These are phyloP conservation scores for Moesziomyces sp. DNA, from an alignment of 1,284 basidiomycete species.

Conservation along the genomic window DNA sequence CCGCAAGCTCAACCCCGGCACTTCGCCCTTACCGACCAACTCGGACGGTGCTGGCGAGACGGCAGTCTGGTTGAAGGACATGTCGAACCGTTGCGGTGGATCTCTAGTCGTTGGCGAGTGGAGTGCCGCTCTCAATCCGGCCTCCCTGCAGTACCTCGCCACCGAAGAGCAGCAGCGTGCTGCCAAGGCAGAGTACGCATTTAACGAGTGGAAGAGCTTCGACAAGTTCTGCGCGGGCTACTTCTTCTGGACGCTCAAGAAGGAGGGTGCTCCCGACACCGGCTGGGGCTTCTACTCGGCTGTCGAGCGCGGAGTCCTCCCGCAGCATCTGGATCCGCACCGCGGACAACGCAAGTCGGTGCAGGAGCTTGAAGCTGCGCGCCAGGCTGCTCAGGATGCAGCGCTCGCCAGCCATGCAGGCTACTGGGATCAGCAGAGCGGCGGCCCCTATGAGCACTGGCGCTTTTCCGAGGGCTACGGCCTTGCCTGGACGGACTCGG, in stretches of 20 bases:
- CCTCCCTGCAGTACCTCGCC: conserved; percentile 70
- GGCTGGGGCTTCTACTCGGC: conserved; percentile 83
- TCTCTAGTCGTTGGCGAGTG: conserved; percentile 81
- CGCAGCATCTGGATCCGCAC: conserved; percentile 64
- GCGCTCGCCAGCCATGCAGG: conserved; percentile 30
- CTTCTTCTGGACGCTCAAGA: conserved; percentile 91
- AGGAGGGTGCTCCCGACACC: conserved; percentile 76
- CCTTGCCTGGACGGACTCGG: conserved; percentile 79
- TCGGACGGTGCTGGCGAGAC: conserved; percentile 41
- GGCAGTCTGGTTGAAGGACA: conserved; percentile 39
- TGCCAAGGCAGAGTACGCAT: conserved; percentile 71
- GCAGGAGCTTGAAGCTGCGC: conserved; percentile 28
- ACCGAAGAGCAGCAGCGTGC: conserved; percentile 70
- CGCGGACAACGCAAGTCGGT: conserved; percentile 23
- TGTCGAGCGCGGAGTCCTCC: conserved; percentile 75
- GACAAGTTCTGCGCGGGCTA: conserved; percentile 78
- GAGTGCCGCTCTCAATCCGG: conserved; percentile 80
- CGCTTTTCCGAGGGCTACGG: conserved; percentile 77
- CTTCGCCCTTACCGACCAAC: conserved; percentile 29
- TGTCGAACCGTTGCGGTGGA: conserved; percentile 70
- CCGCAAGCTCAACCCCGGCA: conserved; percentile 39
- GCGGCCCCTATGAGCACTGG: conserved; percentile 74
- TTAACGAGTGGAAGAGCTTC: conserved; percentile 77
- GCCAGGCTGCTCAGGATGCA: conserved; percentile 21
- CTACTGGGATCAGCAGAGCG: conserved; percentile 57